Evolutionary conservation across 1,284 basidiomycete species (phyloP).

Genomic region (Chondrostereum purpureum): DNA sequence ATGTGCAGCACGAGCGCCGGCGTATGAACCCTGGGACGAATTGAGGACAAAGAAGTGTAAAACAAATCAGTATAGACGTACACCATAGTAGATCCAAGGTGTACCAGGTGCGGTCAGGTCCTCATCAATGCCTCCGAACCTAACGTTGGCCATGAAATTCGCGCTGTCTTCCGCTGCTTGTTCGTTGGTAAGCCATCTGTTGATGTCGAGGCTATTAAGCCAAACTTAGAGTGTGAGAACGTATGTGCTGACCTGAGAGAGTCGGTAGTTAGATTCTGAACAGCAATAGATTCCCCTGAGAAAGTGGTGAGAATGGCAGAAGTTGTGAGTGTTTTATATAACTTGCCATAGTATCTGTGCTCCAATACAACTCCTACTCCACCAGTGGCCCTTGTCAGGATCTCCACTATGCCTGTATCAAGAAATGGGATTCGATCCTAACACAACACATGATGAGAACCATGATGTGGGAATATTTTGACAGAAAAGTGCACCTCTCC

Average conservation of each 20-base stretch:
- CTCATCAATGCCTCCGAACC: slow-evolving; percentile 67
- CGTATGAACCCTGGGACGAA: slow-evolving; percentile 68
- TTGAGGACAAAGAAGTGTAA: background rate
- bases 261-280: slow-evolving; percentile 74
- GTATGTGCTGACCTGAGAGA: slow-evolving; percentile 45
- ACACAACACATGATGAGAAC: slow-evolving; percentile 3
- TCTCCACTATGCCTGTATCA: slow-evolving; percentile 82
- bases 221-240: no score
- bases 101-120: slow-evolving; percentile 62
- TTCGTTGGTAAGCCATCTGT: slow-evolving; percentile 80
- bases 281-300: slow-evolving; percentile 76
- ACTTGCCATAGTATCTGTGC: slow-evolving; percentile 77
- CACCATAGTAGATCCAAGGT: slow-evolving; percentile 95
- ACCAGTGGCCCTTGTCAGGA: slow-evolving; percentile 75
- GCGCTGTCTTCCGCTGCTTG: slow-evolving; percentile 92
- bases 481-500: slow-evolving; percentile 42
- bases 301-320: background rate
- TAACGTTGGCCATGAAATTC: slow-evolving; percentile 80
- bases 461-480: background rate
- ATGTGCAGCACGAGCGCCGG: slow-evolving; percentile 90
- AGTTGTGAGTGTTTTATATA: background rate
- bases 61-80: slow-evolving; percentile 20
- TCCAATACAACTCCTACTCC: slow-evolving; percentile 89
- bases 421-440: slow-evolving; percentile 63
- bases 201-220: slow-evolving; percentile 10